Evolutionary conservation across 2,329 filamentous ascomycete species (phyloP).

Genomic region (Diaporthe caulivora): DNA sequence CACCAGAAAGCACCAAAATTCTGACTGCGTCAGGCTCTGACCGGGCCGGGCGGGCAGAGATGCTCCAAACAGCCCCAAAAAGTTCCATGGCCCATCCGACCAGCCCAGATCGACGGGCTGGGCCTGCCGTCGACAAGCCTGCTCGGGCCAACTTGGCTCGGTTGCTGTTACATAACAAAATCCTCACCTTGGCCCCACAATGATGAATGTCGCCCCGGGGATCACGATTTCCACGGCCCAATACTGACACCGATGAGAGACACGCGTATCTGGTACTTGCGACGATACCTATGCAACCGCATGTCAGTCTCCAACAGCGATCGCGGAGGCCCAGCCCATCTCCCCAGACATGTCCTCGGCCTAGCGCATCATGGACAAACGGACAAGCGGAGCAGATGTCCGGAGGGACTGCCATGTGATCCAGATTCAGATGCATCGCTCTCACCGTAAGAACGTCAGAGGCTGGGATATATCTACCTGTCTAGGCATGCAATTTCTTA

Average conservation of each 20-base stretch:
- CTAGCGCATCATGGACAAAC: background rate
- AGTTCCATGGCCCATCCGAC: conserved; percentile 5
- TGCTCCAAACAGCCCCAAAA: conserved; percentile 16
- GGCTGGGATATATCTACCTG: background rate
- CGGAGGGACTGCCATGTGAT: background rate
- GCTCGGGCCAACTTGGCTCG: conserved; percentile 14
- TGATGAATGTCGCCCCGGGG: conserved; percentile 23
- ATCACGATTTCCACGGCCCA: conserved; percentile 28
- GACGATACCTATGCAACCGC: conserved; percentile 18
- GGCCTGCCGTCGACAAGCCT: conserved; percentile 30
- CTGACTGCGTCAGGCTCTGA: conserved; percentile 26
- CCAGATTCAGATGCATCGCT: background rate
- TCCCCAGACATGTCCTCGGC: background rate
- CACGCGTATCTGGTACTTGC: conserved; percentile 16
- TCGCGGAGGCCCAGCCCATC: conserved; percentile 9
- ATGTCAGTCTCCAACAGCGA: conserved; percentile 22
- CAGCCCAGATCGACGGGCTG: conserved; percentile 28
- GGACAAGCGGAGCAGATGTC: background rate
- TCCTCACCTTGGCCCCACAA: conserved; percentile 2
- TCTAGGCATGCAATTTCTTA: too few relatives aligned
- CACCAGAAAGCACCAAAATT: conserved; percentile 3
- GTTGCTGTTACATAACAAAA: conserved; percentile 28
- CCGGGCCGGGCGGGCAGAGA: conserved; percentile 17
- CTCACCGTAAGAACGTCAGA: background rate
- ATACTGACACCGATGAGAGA: conserved; percentile 11